Evolutionary conservation across 2,329 filamentous ascomycete species (phyloP).

Genomic region (Trichoderma sp.): DNA sequence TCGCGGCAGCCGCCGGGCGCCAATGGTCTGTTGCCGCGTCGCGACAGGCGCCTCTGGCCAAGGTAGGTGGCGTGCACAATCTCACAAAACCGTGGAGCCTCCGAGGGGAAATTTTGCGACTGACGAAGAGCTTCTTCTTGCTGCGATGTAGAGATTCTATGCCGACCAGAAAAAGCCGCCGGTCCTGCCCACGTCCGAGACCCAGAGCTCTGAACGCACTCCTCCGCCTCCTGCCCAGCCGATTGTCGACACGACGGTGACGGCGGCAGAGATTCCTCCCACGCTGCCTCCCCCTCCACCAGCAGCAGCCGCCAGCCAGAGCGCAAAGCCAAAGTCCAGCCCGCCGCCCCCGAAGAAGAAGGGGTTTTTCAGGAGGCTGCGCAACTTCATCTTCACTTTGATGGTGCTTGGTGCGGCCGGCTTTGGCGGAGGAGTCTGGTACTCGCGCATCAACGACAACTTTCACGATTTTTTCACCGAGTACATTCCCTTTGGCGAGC

Average conservation of each 20-base stretch:
- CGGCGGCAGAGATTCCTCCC: slow-evolving; percentile 14
- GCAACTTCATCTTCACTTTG: slow-evolving; percentile 73
- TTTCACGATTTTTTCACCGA: slow-evolving; percentile 99
- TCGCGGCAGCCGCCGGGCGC: slow-evolving; percentile 51
- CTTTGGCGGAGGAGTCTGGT: slow-evolving; percentile 87
- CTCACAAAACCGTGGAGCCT: background rate
- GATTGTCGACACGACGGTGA: slow-evolving; percentile 22
- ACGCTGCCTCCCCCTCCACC: slow-evolving; percentile 17
- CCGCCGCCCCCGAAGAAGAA: slow-evolving; percentile 47
- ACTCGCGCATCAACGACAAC: slow-evolving; percentile 90
- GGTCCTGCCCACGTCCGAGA: slow-evolving; percentile 54
- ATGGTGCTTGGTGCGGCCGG: slow-evolving; percentile 72
- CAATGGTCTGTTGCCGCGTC: slow-evolving; percentile 53
- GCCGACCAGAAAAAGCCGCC: slow-evolving; percentile 52
- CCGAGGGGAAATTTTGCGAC: background rate
- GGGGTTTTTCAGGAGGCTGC: slow-evolving; percentile 68
- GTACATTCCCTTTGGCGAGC: slow-evolving; percentile 91
- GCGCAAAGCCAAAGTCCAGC: slow-evolving; percentile 24
- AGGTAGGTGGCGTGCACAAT: slow-evolving; percentile 29
- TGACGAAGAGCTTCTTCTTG: background rate
- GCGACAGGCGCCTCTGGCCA: slow-evolving; percentile 33
- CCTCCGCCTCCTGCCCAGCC: slow-evolving; percentile 34
- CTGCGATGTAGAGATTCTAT: slow-evolving; percentile 52
- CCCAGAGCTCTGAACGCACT: slow-evolving; percentile 47
- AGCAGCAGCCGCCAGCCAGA: background rate